Evolutionary conservation across 2,329 filamentous ascomycete species (phyloP).

Genomic region (Geosmithia morbida): DNA sequence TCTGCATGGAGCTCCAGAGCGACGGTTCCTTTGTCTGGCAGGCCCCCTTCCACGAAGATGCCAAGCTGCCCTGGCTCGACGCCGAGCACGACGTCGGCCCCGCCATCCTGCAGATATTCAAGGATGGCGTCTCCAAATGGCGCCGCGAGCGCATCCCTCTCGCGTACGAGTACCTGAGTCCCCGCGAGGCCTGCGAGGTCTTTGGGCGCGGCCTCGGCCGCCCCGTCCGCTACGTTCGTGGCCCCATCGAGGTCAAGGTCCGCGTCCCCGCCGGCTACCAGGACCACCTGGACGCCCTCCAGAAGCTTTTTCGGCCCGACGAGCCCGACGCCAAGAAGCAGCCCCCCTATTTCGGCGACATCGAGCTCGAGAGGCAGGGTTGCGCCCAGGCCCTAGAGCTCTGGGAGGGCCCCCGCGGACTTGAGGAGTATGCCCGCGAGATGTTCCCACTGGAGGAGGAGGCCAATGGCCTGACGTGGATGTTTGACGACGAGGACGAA

Average conservation of each 20-base stretch:
- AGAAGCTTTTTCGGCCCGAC: slow-evolving; percentile 39
- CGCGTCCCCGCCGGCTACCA: slow-evolving; percentile 79
- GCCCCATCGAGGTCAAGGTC: slow-evolving; percentile 71
- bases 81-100: slow-evolving; percentile 93
- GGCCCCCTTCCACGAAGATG: slow-evolving; percentile 83
- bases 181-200: slow-evolving; percentile 63
- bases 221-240: slow-evolving; percentile 63
- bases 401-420: slow-evolving; percentile 81
- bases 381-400: slow-evolving; percentile 65
- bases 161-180: slow-evolving; percentile 80
- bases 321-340: slow-evolving; percentile 39
- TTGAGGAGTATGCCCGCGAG: slow-evolving; percentile 90
- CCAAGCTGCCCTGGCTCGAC: slow-evolving; percentile 86
- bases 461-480: slow-evolving; percentile 89
- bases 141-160: slow-evolving; percentile 65
- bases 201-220: slow-evolving; percentile 69
- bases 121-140: slow-evolving; percentile 81
- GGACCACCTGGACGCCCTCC: slow-evolving; percentile 64
- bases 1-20: slow-evolving; percentile 78
- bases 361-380: slow-evolving; percentile 43
- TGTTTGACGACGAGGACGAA: slow-evolving; percentile 45
- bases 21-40: slow-evolving; percentile 88
- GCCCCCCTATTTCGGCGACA: slow-evolving; percentile 49
- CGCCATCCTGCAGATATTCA: slow-evolving; percentile 85
- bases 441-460: slow-evolving; percentile 92